Conservation (phyloP, 73 alveolate species). For the Symbiodinium natans region DNA sequence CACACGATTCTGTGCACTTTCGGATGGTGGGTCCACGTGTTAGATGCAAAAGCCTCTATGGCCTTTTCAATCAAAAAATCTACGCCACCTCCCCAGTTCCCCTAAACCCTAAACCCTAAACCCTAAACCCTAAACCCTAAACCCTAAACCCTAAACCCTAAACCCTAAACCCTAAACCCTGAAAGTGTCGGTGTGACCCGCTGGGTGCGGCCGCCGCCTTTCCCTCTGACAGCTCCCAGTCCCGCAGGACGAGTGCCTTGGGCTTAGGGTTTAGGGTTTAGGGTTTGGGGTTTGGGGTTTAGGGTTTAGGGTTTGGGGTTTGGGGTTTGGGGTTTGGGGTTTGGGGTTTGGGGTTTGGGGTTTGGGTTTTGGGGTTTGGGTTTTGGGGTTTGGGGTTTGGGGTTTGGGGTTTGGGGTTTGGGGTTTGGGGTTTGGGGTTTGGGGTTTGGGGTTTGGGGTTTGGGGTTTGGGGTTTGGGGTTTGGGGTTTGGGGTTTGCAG, state of each 20-base stretch:
- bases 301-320: not conserved
- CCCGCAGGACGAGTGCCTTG: not conserved
- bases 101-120: not conserved
- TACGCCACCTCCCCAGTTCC: too few relatives aligned
- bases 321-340: not conserved
- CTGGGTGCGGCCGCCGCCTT: not conserved
- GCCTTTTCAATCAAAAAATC: too few relatives aligned
- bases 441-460: not conserved
- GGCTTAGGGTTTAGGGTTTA: too few relatives aligned
- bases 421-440: not conserved
- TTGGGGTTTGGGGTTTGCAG: not conserved
- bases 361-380: not conserved
- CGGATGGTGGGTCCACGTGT: too few relatives aligned
- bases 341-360: not conserved
- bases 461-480: not conserved
- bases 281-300: not conserved
- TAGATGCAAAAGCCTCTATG: too few relatives aligned
- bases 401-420: not conserved
- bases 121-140: not conserved
- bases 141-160: not conserved
- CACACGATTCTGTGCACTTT: too few relatives aligned
- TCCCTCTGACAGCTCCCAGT: not conserved
- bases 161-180: not conserved
- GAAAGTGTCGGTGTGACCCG: not conserved
- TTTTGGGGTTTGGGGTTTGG: not conserved